Evolutionary conservation across 345 rosid species (phyloP), one percentile per base, ranked within the genome.

Genomic region (Sisymbrium altissimum): DNA sequence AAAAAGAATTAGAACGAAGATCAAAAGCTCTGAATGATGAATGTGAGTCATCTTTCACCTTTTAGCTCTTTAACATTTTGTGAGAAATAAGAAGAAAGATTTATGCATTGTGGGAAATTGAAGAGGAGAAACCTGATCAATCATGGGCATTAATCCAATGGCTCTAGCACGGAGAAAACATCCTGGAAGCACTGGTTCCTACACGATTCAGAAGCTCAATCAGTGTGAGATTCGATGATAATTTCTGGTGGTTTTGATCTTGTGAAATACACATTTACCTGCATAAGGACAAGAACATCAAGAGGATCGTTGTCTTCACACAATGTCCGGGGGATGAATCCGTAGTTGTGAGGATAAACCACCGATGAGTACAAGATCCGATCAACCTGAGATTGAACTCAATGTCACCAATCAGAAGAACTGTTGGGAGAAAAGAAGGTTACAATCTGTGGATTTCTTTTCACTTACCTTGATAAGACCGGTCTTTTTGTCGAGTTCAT

Each of bases 281-380:
- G 98, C 98, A 94, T 94, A 58, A 94, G 86, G 67, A 94, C 91
- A 65, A 94, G 78, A 61, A 92, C 96, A 80, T 94, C 98, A 70
- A 94, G 68, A 1, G 98, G 98, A 85, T 94, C 98, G 52, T 92
- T 94, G 79, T 94, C 98, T 83, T 94, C 98, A 76, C 98, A 91
- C 64, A 94, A 78, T 14, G 97, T 88, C 66, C 97, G 80, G 7
- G 98, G 97, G 65, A 91, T 85, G 82, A 94, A 94, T 43, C 98
- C 98, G n/a, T 94, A 94, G 87, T 94, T 94, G 71, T 94, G 98
- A 41, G 98, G 98, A 78, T 94, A 94, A n/a, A 94, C 98, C 68
- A 94, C 97, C 0, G 98, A 94, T 4, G 98, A 94, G 78, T 91
- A 94, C 58, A 94, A 75, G 54, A 94, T 38, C 9, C 98, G 83